These are phyloP conservation scores for Coniochaeta sp. DNA, from an alignment of 2,329 filamentous ascomycete species.

Conservation along the genomic window DNA sequence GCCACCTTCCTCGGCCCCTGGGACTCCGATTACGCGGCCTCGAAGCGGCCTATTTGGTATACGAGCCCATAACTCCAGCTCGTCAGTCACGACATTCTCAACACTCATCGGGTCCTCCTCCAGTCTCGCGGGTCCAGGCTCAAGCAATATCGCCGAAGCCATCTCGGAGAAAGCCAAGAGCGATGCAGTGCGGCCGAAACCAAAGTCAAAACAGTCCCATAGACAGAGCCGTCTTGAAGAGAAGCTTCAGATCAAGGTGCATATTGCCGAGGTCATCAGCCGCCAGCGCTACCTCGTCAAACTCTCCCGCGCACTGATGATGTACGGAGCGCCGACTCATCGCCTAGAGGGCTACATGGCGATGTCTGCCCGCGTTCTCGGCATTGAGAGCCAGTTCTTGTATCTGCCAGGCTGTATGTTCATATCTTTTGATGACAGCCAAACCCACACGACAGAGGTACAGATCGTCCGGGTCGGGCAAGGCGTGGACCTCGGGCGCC, in stretches of 20 bases:
- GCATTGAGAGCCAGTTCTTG: slow-evolving; percentile 82
- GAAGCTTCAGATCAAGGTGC: slow-evolving; percentile 40
- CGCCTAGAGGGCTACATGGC: slow-evolving; percentile 86
- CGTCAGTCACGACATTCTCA: slow-evolving; percentile 37
- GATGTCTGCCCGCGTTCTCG: slow-evolving; percentile 81
- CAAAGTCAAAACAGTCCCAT: slow-evolving; percentile 7
- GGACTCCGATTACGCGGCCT: slow-evolving; percentile 20
- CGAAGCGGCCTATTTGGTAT: slow-evolving; percentile 32
- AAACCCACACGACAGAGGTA: slow-evolving; percentile 72
- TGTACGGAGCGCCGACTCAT: slow-evolving; percentile 85
- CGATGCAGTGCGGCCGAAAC: slow-evolving; percentile 9
- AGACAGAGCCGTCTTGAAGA: slow-evolving; percentile 17
- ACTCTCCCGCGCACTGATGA: slow-evolving; percentile 80
- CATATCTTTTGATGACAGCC: slow-evolving; percentile 74
- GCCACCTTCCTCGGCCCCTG: slow-evolving; percentile 26
- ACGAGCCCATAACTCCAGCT: slow-evolving; percentile 22
- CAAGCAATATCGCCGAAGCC: slow-evolving; percentile 34
- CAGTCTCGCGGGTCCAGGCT: slow-evolving; percentile 40
- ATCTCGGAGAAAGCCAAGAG: slow-evolving; percentile 35
- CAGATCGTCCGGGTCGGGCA: slow-evolving; percentile 64
- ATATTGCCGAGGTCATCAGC: slow-evolving; percentile 63
- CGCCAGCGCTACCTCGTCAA: slow-evolving; percentile 79
- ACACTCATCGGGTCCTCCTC: slow-evolving; percentile 48
- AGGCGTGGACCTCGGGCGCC: slow-evolving; percentile 65
- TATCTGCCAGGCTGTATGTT: slow-evolving; percentile 94